phyloP scores from a whole-genome alignment of 2,329 filamentous ascomycete species.

The Aspergillus pseudotamarii region DNA sequence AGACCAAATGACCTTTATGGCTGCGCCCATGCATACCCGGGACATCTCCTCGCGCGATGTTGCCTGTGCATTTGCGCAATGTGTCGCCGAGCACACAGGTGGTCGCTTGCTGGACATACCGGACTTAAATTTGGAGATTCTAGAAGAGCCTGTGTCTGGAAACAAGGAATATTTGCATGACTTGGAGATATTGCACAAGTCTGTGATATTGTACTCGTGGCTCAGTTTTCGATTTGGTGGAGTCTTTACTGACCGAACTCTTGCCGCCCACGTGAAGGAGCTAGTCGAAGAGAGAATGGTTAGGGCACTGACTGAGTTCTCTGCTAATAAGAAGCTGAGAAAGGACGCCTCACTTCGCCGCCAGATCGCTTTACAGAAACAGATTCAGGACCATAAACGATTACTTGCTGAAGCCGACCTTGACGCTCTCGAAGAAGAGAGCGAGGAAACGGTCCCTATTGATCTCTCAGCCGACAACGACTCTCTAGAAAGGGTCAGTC shows the following conservation, averaged over 20 bases:
- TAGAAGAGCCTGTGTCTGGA: conserved; percentile 60
- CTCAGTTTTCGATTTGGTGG: conserved; percentile 85
- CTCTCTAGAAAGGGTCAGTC: conserved; percentile 1
- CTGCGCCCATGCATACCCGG: conserved; percentile 66
- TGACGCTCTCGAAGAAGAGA: conserved; percentile 11
- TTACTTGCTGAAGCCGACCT: conserved; percentile 27
- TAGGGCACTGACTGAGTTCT: conserved; percentile 61
- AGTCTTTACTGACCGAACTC: conserved; percentile 72
- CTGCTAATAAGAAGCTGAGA: conserved; percentile 45
- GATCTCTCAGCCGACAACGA: conserved; percentile 23
- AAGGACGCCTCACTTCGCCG: conserved; percentile 42
- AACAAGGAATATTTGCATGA: conserved; percentile 62
- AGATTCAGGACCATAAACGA: conserved; percentile 31
- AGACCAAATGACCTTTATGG: conserved; percentile 76
- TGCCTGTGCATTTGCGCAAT: conserved; percentile 66
- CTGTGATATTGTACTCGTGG: conserved; percentile 87
- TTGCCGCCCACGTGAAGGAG: conserved; percentile 78
- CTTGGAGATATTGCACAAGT: conserved; percentile 79
- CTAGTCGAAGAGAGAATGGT: conserved; percentile 78
- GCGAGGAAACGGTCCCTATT: conserved; percentile 13
- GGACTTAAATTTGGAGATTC: conserved; percentile 70
- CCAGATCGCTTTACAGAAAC: conserved; percentile 42
- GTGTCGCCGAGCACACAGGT: conserved; percentile 67
- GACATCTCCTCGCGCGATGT: conserved; percentile 48
- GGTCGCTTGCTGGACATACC: conserved; percentile 73